Percentiles rank a stretch among this genome's conserved stretches.
Conservation (phyloP, 306 rosid genomes). For the Citrullus mucosospermus region DNA sequence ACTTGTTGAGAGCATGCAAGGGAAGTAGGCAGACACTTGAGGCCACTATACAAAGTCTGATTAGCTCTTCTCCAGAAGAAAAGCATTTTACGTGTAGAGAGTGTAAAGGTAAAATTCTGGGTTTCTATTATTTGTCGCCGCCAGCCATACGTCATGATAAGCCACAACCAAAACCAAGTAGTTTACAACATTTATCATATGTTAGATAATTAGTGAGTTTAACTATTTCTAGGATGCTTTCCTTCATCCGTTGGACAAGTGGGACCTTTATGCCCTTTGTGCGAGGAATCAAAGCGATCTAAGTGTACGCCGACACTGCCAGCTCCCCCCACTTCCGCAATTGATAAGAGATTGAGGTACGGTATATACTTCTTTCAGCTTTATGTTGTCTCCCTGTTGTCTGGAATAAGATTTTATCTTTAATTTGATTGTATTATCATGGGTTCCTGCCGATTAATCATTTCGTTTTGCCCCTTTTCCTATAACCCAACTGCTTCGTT, state of each 20-base stretch:
- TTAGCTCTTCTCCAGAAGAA: slow-evolving; percentile 51
- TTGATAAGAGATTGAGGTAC: slow-evolving; percentile 47
- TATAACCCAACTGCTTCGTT: neutral
- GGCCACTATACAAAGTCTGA: slow-evolving; percentile 64
- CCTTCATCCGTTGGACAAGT: slow-evolving; percentile 58
- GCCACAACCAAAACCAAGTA: neutral
- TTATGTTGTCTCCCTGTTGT: neutral
- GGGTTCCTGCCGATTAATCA: neutral
- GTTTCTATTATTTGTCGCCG: neutral
- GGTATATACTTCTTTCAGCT: neutral
- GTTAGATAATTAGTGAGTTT: slow-evolving; percentile 12
- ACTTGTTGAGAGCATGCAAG: slow-evolving; percentile 72
- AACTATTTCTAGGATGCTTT: slow-evolving; percentile 40
- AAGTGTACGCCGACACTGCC: slow-evolving; percentile 22
- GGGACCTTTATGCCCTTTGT: slow-evolving; percentile 67
- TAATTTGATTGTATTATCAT: neutral
- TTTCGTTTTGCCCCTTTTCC: neutral
- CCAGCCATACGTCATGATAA: neutral
- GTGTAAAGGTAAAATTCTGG: slow-evolving; percentile 59
- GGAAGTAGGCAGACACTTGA: slow-evolving; percentile 56
- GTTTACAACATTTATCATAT: neutral
- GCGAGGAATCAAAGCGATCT: slow-evolving; percentile 42
- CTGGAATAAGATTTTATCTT: neutral
- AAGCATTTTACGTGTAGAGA: slow-evolving; percentile 63
- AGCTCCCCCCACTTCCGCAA: slow-evolving; percentile 13